Percentiles rank a stretch among this genome's conserved stretches.
phyloP scores from a whole-genome alignment of 2,329 filamentous ascomycete species.

The Aspergillus tubingensis region DNA sequence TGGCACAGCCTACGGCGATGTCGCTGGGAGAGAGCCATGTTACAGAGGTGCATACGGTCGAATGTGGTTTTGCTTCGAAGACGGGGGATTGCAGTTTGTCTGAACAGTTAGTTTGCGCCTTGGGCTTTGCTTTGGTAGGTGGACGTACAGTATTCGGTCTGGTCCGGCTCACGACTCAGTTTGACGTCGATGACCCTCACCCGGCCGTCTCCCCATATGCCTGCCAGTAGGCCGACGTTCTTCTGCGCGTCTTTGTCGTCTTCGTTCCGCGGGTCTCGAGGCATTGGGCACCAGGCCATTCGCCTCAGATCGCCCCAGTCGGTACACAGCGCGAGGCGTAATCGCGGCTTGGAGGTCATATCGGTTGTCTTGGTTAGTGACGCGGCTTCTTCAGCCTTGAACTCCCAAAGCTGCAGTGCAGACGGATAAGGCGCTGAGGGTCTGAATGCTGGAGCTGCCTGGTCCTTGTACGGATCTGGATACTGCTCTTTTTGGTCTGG shows the following conservation, averaged over 20 bases:
- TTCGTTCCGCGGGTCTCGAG: slow-evolving; percentile 32
- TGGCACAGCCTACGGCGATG: slow-evolving; percentile 57
- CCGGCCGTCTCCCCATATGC: slow-evolving; percentile 60
- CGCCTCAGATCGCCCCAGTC: slow-evolving; percentile 59
- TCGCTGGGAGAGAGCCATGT: slow-evolving; percentile 59
- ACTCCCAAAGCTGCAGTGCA: slow-evolving; percentile 62
- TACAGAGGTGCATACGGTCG: slow-evolving; percentile 57
- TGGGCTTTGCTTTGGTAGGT: not conserved
- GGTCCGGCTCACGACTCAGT: slow-evolving; percentile 26
- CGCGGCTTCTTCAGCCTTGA: slow-evolving; percentile 43
- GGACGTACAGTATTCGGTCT: slow-evolving; percentile 37
- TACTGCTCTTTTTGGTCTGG: slow-evolving; percentile 38
- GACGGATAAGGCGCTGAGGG: slow-evolving; percentile 51
- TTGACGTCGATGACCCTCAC: slow-evolving; percentile 58
- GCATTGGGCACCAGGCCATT: slow-evolving; percentile 59
- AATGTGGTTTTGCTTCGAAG: slow-evolving; percentile 53
- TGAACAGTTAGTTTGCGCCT: slow-evolving; percentile 16
- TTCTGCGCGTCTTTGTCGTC: slow-evolving; percentile 31
- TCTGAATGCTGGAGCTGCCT: slow-evolving; percentile 52
- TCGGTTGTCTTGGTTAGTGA: slow-evolving; percentile 45
- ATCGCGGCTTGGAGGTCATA: slow-evolving; percentile 44
- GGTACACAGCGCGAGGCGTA: slow-evolving; percentile 56
- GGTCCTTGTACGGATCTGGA: slow-evolving; percentile 32
- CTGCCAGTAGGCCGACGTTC: slow-evolving; percentile 56
- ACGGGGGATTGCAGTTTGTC: slow-evolving; percentile 50